Evolutionary conservation across 2,329 filamentous ascomycete genomes (phyloP), one percentile per base, ranked within the genome.

Genomic region (Aspergillus pseudoviridinutans): DNA sequence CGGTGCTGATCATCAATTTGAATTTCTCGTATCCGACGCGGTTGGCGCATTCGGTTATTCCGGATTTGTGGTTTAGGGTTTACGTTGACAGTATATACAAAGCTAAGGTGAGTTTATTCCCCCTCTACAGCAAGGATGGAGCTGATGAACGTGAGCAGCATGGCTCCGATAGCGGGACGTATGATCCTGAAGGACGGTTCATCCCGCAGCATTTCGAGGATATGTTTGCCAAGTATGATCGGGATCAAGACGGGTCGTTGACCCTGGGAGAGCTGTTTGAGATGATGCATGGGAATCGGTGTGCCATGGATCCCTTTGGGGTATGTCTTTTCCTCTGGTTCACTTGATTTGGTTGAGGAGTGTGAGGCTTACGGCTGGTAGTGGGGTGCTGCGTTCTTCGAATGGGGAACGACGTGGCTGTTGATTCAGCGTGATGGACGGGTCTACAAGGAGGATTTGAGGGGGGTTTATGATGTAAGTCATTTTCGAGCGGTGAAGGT

Each of bases 201-300:
- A 62, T 75, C 2, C 78, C 77, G 38, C 75, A 80, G 65, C 68
- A 72, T 14, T 80, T 80, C 54, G 79, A 81, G 65, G 77, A 81
- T 42, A 68, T 81, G 28, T 81, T 81, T 58, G 61, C 70, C 1
- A 80, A 80, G 61, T 81, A 79, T 62, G 74, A 76, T 55, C 41
- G 68, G 44, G 61, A 69, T 28, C 35, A 72, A 60, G 69, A 76
- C 64, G 70, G 76, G 17, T 74, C 74, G 1, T 55, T 81, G 60
- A 74, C 73, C 0, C 53, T 76, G 1, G 61, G 66, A 53, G 78
- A 80, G 60, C 57, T 79, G 24, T 62, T 67, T 20, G 65, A 67
- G 9, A 63, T 76, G 64, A 69, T 75, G 61, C 73, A 72, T 56
- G 77, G 76, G 6, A 75, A 80, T 65, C 65, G 77, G n/a, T 65